phyloP scores from a whole-genome alignment of 805 yeast genomes.

The Saccharomyces eubayanus region DNA sequence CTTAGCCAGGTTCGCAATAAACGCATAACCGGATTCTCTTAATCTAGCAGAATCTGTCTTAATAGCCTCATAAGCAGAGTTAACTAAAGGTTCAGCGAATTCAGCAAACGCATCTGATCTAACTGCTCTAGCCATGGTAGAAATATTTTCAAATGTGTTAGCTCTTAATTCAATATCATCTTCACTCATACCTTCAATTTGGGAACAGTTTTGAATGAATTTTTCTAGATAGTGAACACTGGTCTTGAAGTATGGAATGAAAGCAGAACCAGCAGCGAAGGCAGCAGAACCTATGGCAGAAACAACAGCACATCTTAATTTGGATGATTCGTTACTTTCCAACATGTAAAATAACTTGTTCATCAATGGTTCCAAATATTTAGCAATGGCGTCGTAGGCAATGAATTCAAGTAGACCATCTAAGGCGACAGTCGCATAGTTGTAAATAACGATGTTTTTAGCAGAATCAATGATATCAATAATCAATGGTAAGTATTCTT shows the following conservation, averaged over 20 bases:
- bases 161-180: slow-evolving; percentile 90
- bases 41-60: slow-evolving; percentile 72
- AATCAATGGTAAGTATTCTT: slow-evolving; percentile 72
- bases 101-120: slow-evolving; percentile 83
- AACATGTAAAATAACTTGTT: slow-evolving; percentile 80
- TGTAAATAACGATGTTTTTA: slow-evolving; percentile 72
- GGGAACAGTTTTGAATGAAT: slow-evolving; percentile 60
- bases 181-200: slow-evolving; percentile 70
- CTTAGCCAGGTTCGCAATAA: slow-evolving; percentile 87
- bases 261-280: slow-evolving; percentile 83
- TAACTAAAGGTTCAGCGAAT: slow-evolving; percentile 79
- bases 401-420: slow-evolving; percentile 90
- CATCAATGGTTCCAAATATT: slow-evolving; percentile 82
- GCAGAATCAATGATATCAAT: slow-evolving; percentile 84
- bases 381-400: slow-evolving; percentile 74
- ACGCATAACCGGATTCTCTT: slow-evolving; percentile 91
- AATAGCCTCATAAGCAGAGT: slow-evolving; percentile 76
- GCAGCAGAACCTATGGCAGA: slow-evolving; percentile 97
- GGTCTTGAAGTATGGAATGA: slow-evolving; percentile 74
- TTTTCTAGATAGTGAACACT: slow-evolving; percentile 78
- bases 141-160: slow-evolving; percentile 82
- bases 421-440: slow-evolving; percentile 81
- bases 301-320: slow-evolving; percentile 68
- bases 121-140: slow-evolving; percentile 94
- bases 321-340: slow-evolving; percentile 63